Conservation (phyloP, 2,329 filamentous ascomycete species). For the Thermomyces lanuginosus region DNA sequence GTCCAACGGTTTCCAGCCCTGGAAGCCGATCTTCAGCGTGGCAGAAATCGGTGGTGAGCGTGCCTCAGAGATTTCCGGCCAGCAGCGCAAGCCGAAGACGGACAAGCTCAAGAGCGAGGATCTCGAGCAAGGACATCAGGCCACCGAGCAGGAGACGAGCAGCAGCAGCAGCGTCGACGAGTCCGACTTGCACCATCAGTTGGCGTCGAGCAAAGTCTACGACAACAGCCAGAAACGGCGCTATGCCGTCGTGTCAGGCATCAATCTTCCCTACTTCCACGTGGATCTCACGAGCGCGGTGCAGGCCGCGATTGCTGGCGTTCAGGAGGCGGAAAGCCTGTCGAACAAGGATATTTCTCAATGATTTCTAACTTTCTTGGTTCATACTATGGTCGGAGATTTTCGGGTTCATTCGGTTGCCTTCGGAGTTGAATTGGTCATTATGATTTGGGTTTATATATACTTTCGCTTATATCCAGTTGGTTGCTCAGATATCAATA, state of each 20-base stretch:
- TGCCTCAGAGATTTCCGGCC: slow-evolving; percentile 52
- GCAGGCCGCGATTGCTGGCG: slow-evolving; percentile 70
- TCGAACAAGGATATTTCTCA: too few relatives aligned
- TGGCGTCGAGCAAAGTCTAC: slow-evolving; percentile 34
- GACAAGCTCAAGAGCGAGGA: slow-evolving; percentile 11
- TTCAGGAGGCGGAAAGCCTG: slow-evolving; percentile 1
- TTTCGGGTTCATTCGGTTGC: too few relatives aligned
- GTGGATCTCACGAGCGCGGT: slow-evolving; percentile 78
- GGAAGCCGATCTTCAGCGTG: slow-evolving; percentile 92
- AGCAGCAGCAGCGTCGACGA: slow-evolving; percentile 14
- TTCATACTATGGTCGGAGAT: too few relatives aligned
- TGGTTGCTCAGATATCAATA: too few relatives aligned
- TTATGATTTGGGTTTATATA: too few relatives aligned
- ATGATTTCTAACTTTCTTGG: too few relatives aligned
- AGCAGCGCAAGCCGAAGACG: slow-evolving; percentile 37
- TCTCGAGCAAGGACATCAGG: slow-evolving; percentile 18
- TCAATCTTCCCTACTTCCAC: slow-evolving; percentile 85
- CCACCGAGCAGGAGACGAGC: slow-evolving; percentile 16
- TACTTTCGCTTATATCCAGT: too few relatives aligned
- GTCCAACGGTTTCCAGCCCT: slow-evolving; percentile 45
- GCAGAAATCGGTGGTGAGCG: slow-evolving; percentile 62
- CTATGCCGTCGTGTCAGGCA: slow-evolving; percentile 59
- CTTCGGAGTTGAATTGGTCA: too few relatives aligned
- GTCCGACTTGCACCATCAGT: slow-evolving; percentile 27
- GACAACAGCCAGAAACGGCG: slow-evolving; percentile 14